Evolutionary conservation across 2,329 filamentous ascomycete genomes (phyloP), one percentile per base, ranked within the genome.

Genomic region (Pseudogymnoascus sp.): DNA sequence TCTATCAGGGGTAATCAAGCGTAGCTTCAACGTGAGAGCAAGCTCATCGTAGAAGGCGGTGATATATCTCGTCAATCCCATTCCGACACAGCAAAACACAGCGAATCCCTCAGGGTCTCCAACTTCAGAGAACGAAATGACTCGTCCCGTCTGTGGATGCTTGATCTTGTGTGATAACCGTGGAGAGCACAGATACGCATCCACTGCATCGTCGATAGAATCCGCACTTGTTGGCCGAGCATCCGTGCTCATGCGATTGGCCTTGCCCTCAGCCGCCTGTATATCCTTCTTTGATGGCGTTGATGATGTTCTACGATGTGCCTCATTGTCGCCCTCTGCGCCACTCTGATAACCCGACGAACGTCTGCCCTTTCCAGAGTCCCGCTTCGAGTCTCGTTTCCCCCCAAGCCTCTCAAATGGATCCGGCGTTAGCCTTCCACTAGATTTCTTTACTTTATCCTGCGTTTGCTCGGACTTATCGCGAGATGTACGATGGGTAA

Each of bases 1-100:
- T 62, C 95, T 86, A 75, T 99, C 95, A 5, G 93, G 89, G 0
- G 95, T 97, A 68, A 99, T 96, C 61, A 99, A 81, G 19, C 95
- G 86, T 64, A 99, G 77, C 74, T 91, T 95, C 65, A 99, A 78
- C 0, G 93, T 96, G 71, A 90, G 78, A 2, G 95, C 95, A 62
- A 99, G 80, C 74, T 99, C 95, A 74, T 99, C 95, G 73, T 97
- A 99, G 74, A 99, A 99, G 0, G 93, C 92, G 65, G 91, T 97
- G 65, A 99, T 90, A 73, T 95, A 99, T 75, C 95, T 85, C 10
- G 95, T 99, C 70, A 99, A 77, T 0, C 95, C 95, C 95, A 99
- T 99, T 19, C 95, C 95, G 2, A 99, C 92, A 71, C 95, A 99
- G 73, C 95, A 96, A 69, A 99, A 93, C 1, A 99, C 91, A 2